Base-by-base conservation (phyloP, 257 asterid genomes). In the Echium plantagineum region DNA sequence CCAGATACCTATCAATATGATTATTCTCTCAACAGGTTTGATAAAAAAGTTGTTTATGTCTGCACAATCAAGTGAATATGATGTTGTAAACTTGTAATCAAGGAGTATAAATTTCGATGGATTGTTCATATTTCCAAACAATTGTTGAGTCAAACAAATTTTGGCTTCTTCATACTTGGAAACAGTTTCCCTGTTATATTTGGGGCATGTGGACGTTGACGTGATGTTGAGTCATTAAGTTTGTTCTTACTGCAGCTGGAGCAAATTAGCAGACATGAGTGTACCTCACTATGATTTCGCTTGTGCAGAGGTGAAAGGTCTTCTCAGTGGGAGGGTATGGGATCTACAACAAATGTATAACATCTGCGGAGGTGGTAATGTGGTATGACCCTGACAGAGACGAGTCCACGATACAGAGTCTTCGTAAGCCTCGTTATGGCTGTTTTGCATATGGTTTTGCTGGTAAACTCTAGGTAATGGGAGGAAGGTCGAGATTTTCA, bases 271-370 rank as follows among this genome's bases (percentile, higher is more conserved):
- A 5, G 72, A 73, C 77, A 77, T 82, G 94, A 90, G 83, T 12
- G 80, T 83, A 60, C 78, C 89, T 3, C 94, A 95, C 52, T 83
- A 75, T 63, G 96, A 90, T 60, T 90, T 90, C 51, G 96, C 94
- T 22, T 87, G 94, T 64, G 90, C 96, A 0, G 96, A 78, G 69
- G 83, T 86, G 1, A 78, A 63, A 57, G 85, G 73, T 85, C 67
- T 87, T 80, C 55, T 89, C 73, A 0, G 85, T 81, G 5, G 96
- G 96, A 38, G 97, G 97, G n/a, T 67, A 86, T 31, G 95, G 96
- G 51, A 5, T n/a, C 9, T 60, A 70, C 0, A 86, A 87, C 5
- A 82, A 85, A 59, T 81, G 84, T 22, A 87, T 90, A 55, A 81
- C 94, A 1, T 81, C 74, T 30, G 90, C 79, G 0, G 97, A 90